phyloP scores from a whole-genome alignment of 164 flowering plant species.

The Kalanchoe fedtschenkoi region DNA sequence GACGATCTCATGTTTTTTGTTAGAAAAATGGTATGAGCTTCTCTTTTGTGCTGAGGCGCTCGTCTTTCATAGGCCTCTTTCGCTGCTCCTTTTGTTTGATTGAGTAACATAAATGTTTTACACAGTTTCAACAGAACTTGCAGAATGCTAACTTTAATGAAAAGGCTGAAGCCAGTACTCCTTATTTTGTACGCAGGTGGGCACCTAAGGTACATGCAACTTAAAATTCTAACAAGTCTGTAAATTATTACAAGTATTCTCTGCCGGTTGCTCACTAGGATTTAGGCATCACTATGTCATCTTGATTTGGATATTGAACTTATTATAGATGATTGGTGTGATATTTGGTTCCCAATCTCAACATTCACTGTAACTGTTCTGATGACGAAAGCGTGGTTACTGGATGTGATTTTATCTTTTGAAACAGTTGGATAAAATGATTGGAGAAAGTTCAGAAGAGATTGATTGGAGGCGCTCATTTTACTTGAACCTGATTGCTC shows the following conservation, averaged over 20 bases:
- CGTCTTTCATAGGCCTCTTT: too few species aligned
- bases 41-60: too few species aligned
- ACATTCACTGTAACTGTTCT: not conserved
- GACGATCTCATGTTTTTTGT: conserved; percentile 90
- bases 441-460: conserved; percentile 39
- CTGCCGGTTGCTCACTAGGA: not conserved
- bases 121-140: conserved; percentile 28
- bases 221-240: conserved; percentile 1
- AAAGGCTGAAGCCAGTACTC: conserved; percentile 36
- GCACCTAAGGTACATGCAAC: conserved; percentile 74
- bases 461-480: conserved; percentile 96
- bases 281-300: not conserved
- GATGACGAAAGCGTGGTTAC: too few species aligned
- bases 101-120: not conserved
- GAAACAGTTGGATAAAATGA: conserved; percentile 57
- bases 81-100: too few species aligned
- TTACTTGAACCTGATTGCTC: conserved; percentile 89
- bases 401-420: conserved; percentile 12
- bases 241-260: not conserved
- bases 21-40: conserved; percentile 53
- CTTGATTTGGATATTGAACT: not conserved
- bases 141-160: conserved; percentile 49
- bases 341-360: not conserved
- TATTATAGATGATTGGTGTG: not conserved
- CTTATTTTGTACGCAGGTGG: conserved; percentile 99